Evolutionary conservation across 2,329 filamentous ascomycete species (phyloP), one percentile per base, ranked within the genome.

Genomic region (Fusarium liriodendri): DNA sequence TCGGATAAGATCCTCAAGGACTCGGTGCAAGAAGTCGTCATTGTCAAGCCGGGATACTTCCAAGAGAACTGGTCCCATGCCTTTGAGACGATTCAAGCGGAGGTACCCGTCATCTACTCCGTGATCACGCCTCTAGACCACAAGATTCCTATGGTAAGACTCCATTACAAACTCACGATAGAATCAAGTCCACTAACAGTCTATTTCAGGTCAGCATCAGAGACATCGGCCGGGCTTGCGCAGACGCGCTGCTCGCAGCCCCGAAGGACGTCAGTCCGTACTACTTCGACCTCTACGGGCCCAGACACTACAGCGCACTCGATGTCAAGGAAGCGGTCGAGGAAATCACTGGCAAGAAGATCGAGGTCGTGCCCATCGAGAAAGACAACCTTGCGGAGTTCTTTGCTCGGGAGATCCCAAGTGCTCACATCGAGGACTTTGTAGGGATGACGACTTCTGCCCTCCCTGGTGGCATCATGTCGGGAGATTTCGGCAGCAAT

Each of bases 121-220:
- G 65, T 67, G 20, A 50, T 81, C 7, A 75, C 78, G 0, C 80
- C 80, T 1, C 61, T 70, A 0, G 71, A 82, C n/a, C 75, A 80
- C 16, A 67, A 78, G n/a, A 74, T 83, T 1, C 81, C 81, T 2
- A 76, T 83, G 78, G 81, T 82, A 75, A 22, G 22, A 22, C 22
- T 22, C 22, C 22, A 22, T 22, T 22, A 3, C 22, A 22, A 22
- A 22, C 22, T 22, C 22, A 22, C 22, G 22, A 22, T 22, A 22
- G 22, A 22, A 22, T 22, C 22, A 22, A 22, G 22, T 22, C 22
- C 22, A 22, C 22, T 52, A 42, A 58, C 13, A 6, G 55, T 18
- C 1, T 18, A 5, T 7, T 22, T 0, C 16, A 81, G 80, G 71
- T 80, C 6, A 79, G 79, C 35, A 69, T 82, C 6, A 63, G 54